Conservation (phyloP, 2,329 filamentous ascomycete genomes). For the Trichoderma endophyticum region DNA sequence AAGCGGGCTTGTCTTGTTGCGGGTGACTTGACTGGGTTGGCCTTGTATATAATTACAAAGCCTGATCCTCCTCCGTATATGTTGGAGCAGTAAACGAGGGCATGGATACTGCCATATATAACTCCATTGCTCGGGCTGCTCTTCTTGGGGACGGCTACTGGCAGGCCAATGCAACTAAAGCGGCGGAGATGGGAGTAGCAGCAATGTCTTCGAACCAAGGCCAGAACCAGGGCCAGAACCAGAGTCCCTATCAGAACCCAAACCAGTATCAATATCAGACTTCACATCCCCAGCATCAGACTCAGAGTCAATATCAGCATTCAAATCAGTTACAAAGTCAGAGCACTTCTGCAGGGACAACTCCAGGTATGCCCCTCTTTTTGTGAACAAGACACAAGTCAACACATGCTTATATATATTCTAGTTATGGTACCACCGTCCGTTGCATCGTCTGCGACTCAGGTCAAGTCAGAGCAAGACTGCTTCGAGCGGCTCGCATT, state of each 20-base stretch:
- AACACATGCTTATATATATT: not conserved
- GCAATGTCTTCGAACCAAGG: not conserved
- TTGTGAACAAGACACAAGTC: not conserved
- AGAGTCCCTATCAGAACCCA: not conserved
- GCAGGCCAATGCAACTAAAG: not conserved
- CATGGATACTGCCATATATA: slow-evolving; percentile 4
- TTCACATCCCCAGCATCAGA: not conserved
- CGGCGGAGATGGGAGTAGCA: not conserved
- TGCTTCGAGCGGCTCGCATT: slow-evolving; percentile 25
- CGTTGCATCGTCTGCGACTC: not conserved
- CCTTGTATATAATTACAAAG: not conserved
- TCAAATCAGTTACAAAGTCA: not conserved
- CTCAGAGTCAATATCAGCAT: not conserved
- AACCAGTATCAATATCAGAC: not conserved
- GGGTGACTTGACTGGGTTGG: not conserved
- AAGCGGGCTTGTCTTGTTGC: not conserved
- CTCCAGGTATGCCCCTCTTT: not conserved
- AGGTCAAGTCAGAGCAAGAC: slow-evolving; percentile 28
- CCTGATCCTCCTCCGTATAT: not conserved
- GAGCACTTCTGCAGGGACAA: not conserved
- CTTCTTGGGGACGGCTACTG: not conserved
- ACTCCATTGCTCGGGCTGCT: not conserved
- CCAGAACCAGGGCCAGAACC: not conserved
- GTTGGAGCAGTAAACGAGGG: not conserved
- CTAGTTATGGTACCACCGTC: not conserved